phyloP scores from a whole-genome alignment of 345 rosid species.

The Salix koriyanagi region DNA sequence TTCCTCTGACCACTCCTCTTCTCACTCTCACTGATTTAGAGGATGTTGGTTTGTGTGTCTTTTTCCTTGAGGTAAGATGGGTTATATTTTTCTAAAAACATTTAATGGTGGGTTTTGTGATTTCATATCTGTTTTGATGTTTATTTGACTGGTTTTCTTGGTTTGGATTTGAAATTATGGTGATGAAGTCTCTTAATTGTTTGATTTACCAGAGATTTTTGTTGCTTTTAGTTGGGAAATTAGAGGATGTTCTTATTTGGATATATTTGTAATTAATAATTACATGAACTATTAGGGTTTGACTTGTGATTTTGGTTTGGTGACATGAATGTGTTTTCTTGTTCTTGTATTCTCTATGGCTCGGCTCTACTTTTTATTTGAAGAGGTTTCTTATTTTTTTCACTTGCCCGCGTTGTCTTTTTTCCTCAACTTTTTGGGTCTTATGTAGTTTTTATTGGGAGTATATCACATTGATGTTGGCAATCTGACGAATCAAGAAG shows the following conservation, averaged over 20 bases:
- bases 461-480: neutral
- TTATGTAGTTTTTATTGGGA: neutral
- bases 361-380: neutral
- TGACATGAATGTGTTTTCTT: no score
- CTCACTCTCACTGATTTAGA: slow-evolving; percentile 32
- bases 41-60: neutral
- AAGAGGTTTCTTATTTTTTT: neutral
- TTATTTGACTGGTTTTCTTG: neutral
- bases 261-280: neutral
- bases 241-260: neutral
- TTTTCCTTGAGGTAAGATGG: neutral
- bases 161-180: neutral
- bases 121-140: neutral
- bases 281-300: neutral
- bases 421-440: neutral
- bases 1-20: slow-evolving; percentile 40
- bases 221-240: neutral
- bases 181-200: neutral
- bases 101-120: neutral
- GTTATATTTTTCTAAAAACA: neutral
- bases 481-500: neutral
- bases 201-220: neutral
- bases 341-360: no score
- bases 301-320: neutral
- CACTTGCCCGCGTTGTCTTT: neutral